Evolutionary conservation across 805 yeast species (phyloP).

Genomic region (Spencermartinsiella europaea): DNA sequence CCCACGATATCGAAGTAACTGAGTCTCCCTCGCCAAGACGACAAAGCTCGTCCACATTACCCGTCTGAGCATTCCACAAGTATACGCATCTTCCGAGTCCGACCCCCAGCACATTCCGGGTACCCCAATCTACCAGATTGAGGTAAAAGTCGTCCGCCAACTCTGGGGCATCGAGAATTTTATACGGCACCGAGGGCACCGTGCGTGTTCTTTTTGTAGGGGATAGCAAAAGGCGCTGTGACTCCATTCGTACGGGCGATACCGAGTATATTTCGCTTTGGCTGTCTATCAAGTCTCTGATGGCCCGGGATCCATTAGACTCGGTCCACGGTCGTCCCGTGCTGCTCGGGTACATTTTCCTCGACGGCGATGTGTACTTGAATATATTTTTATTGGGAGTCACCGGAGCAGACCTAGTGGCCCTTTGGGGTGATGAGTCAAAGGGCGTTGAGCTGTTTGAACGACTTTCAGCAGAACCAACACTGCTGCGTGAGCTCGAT

Average conservation of each 20-base stretch:
- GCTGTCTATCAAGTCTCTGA: slow-evolving; percentile 38
- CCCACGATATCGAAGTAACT: slow-evolving; percentile 87
- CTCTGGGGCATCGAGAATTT: slow-evolving; percentile 95
- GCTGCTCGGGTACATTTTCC: slow-evolving; percentile 2
- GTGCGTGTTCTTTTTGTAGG: slow-evolving; percentile 77
- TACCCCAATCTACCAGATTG: slow-evolving; percentile 93
- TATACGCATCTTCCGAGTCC: slow-evolving; percentile 86
- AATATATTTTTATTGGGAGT: slow-evolving; percentile 48
- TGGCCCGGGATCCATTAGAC: background rate
- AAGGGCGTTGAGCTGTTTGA: slow-evolving; percentile 4
- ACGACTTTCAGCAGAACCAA: background rate
- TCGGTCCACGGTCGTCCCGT: background rate
- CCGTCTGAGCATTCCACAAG: slow-evolving; percentile 83
- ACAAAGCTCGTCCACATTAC: slow-evolving; percentile 75
- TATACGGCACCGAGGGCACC: slow-evolving; percentile 80
- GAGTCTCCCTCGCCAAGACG: slow-evolving; percentile 59
- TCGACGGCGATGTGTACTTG: slow-evolving; percentile 19
- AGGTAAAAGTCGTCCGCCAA: slow-evolving; percentile 89
- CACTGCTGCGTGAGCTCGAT: background rate
- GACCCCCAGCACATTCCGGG: slow-evolving; percentile 81
- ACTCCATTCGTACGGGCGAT: slow-evolving; percentile 85
- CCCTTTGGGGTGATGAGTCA: slow-evolving; percentile 7
- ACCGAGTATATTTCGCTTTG: slow-evolving; percentile 73
- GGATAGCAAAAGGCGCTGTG: slow-evolving; percentile 70
- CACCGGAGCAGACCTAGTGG: slow-evolving; percentile 20